A percentile compares a stretch with the other conserved stretches of the same genome.
phyloP scores from a whole-genome alignment of 768 basidiomycete genomes.

The Hypsizygus marmoreus region DNA sequence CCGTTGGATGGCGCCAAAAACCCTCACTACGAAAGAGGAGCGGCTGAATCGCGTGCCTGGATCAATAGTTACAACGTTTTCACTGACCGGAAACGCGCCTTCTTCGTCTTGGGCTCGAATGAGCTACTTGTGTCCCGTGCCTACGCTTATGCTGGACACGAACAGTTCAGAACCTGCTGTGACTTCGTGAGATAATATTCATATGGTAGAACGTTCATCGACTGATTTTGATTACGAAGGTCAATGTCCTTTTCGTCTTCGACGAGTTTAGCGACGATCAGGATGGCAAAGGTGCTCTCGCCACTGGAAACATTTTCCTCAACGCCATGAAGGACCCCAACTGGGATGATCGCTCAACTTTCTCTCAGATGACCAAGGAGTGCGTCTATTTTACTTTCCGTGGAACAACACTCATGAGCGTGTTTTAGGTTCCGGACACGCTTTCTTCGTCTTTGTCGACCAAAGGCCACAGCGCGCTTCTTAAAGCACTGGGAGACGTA shows the following conservation, averaged over 20 bases:
- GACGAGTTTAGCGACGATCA: constrained; percentile 75
- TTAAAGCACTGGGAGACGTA: constrained; percentile 54
- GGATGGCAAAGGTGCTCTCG: constrained; percentile 52
- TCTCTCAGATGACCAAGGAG: constrained; percentile 65
- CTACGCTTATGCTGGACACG: constrained; percentile 60
- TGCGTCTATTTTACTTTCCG: constrained; percentile 29
- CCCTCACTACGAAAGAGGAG: constrained; percentile 56
- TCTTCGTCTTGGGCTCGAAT: constrained; percentile 61
- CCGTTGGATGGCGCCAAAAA: constrained; percentile 52
- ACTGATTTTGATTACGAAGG: constrained; percentile 25
- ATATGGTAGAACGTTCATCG: no score
- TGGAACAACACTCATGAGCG: constrained; percentile 4
- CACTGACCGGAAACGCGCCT: constrained; percentile 60
- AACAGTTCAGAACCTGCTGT: constrained; percentile 59
- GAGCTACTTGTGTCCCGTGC: constrained; percentile 63
- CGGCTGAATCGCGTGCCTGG: constrained; percentile 62
- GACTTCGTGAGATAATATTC: constrained; percentile 51
- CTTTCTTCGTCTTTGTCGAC: constrained; percentile 44
- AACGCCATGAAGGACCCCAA: constrained; percentile 52
- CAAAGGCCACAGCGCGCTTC: constrained; percentile 52
- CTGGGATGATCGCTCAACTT: constrained; percentile 57
- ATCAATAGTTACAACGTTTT: constrained; percentile 61
- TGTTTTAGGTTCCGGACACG: constrained; percentile 53
- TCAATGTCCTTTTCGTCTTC: constrained; percentile 65
- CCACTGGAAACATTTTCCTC: constrained; percentile 53